Evolutionary conservation across 2,329 filamentous ascomycete genomes (phyloP).

Genomic region (Fusarium ambrosium): DNA sequence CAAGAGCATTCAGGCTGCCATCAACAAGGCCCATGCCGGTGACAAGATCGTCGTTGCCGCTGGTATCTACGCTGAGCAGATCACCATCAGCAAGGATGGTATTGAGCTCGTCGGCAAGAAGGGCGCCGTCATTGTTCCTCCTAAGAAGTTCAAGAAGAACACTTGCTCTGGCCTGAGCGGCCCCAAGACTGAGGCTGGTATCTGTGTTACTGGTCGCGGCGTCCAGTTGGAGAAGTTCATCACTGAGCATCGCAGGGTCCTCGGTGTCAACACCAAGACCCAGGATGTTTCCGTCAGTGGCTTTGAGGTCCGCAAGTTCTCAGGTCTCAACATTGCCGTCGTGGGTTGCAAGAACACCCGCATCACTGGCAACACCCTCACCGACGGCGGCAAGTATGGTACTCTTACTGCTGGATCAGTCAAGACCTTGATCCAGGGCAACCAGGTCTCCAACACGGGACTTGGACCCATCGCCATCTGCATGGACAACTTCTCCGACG

Average conservation of each 20-base stretch:
- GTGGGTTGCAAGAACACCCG: slow-evolving; percentile 48
- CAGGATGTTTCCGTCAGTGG: slow-evolving; percentile 51
- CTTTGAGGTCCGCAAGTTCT: slow-evolving; percentile 50
- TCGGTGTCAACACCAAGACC: slow-evolving; percentile 43
- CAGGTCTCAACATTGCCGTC: slow-evolving; percentile 54
- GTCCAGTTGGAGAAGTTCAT: slow-evolving; percentile 44
- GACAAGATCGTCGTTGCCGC: slow-evolving; percentile 50
- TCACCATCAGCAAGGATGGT: slow-evolving; percentile 51
- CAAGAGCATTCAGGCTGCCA: slow-evolving; percentile 51
- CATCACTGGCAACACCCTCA: slow-evolving; percentile 34
- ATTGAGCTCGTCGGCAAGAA: slow-evolving; percentile 51
- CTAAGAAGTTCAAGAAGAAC: slow-evolving; percentile 42
- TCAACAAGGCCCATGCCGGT: slow-evolving; percentile 46
- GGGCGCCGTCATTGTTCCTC: slow-evolving; percentile 45
- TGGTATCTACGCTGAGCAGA: slow-evolving; percentile 52
- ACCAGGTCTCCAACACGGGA: slow-evolving; percentile 42
- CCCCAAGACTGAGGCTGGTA: slow-evolving; percentile 44
- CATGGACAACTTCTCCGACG: slow-evolving; percentile 52
- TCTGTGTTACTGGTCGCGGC: slow-evolving; percentile 51
- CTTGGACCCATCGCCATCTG: slow-evolving; percentile 50
- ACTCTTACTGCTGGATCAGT: slow-evolving; percentile 53
- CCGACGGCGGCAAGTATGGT: slow-evolving; percentile 47
- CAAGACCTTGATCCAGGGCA: slow-evolving; percentile 47
- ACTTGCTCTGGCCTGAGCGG: slow-evolving; percentile 50
- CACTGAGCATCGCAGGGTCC: slow-evolving; percentile 50